These are phyloP conservation scores for Cercospora citrullina DNA, from an alignment of 2,329 filamentous ascomycete genomes.

Conservation along the genomic window DNA sequence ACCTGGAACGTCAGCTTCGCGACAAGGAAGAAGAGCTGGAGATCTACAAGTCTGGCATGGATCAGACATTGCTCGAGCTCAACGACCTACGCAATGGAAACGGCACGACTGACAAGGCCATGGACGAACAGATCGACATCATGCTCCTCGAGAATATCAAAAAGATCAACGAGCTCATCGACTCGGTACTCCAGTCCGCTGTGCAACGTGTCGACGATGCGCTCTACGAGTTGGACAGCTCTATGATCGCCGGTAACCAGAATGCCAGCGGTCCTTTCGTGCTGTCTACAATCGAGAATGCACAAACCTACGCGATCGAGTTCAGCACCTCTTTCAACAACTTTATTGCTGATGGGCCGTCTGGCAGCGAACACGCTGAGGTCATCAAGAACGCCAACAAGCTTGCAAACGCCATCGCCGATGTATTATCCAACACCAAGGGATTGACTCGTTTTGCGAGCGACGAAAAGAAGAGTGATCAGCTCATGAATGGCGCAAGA, in stretches of 20 bases:
- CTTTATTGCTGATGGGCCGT: constrained; percentile 94
- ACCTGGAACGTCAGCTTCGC: constrained; percentile 79
- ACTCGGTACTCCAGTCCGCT: constrained; percentile 90
- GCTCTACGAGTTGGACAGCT: constrained; percentile 93
- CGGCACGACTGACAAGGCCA: constrained; percentile 69
- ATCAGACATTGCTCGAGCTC: constrained; percentile 88
- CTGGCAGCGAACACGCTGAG: constrained; percentile 75
- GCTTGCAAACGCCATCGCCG: constrained; percentile 85
- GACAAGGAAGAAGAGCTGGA: constrained; percentile 98
- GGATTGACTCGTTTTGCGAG: constrained; percentile 89
- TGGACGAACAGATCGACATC: constrained; percentile 89
- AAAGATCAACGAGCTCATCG: constrained; percentile 97
- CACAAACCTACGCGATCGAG: constrained; percentile 89
- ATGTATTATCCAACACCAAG: constrained; percentile 95
- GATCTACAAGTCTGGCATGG: constrained; percentile 97
- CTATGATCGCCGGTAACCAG: constrained; percentile 98
- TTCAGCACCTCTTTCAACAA: constrained; percentile 98
- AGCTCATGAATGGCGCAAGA: constrained; percentile 77
- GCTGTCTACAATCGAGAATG: constrained; percentile 95
- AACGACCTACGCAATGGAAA: constrained; percentile 72
- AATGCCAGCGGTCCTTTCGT: constrained; percentile 94
- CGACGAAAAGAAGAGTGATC: constrained; percentile 91
- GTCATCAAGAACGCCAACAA: constrained; percentile 91
- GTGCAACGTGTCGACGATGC: constrained; percentile 94
- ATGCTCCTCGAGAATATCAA: constrained; percentile 81